phyloP scores from a whole-genome alignment of 1,139 yeast genomes.

The Candida dubliniensis region DNA sequence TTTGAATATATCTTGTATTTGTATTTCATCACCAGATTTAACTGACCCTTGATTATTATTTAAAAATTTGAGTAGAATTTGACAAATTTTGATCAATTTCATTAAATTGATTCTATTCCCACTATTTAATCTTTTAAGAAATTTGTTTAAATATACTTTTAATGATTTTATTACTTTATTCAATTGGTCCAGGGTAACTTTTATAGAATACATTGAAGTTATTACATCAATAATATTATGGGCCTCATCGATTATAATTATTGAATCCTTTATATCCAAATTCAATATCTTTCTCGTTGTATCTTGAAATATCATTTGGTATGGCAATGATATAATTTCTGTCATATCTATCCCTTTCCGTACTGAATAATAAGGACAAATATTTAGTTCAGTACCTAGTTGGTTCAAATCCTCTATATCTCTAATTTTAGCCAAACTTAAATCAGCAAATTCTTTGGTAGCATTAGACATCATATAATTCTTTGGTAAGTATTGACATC shows the following conservation, averaged over 20 bases:
- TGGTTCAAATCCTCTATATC: conserved; percentile 81
- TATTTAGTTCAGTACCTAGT: conserved; percentile 55
- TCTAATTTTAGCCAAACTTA: conserved; percentile 57
- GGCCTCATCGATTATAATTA: conserved; percentile 89
- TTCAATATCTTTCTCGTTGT: conserved; percentile 62
- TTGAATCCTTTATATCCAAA: conserved; percentile 58
- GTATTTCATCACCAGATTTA: conserved; percentile 55
- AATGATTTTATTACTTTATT: conserved; percentile 45
- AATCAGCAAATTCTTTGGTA: conserved; percentile 55
- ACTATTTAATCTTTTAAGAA: conserved; percentile 63
- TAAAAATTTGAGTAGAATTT: conserved; percentile 46
- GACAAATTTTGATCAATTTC: conserved; percentile 62
- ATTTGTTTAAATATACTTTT: conserved; percentile 56
- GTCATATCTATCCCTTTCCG: conserved; percentile 56
- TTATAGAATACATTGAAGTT: conserved; percentile 64
- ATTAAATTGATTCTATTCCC: conserved; percentile 70
- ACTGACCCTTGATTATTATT: conserved; percentile 23
- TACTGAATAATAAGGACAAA: conserved; percentile 84
- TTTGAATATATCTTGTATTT: conserved; percentile 53
- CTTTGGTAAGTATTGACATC: conserved; percentile 56
- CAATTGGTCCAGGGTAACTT: conserved; percentile 54
- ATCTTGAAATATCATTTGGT: conserved; percentile 71
- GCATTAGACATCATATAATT: conserved; percentile 29
- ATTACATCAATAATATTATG: conserved; percentile 84
- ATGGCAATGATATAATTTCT: conserved; percentile 83